Conservation (phyloP, 129 eudicot species). For the Rutidosis leptorrhynchoides region DNA sequence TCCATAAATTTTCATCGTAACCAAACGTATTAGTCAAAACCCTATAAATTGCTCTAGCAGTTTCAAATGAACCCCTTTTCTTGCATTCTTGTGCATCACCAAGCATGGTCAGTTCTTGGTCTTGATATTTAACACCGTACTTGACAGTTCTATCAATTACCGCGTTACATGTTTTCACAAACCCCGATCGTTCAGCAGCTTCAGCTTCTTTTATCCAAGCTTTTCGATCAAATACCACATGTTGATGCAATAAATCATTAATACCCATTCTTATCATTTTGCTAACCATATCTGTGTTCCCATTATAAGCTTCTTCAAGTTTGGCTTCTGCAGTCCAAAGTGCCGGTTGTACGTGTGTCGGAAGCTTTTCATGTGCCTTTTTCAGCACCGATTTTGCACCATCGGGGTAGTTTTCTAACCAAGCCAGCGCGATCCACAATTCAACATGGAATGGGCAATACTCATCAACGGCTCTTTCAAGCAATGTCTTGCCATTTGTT, state of each 20-base stretch:
- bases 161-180: conserved; percentile 81
- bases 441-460: conserved; percentile 92
- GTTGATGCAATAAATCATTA: conserved; percentile 72
- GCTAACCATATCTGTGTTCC: conserved; percentile 73
- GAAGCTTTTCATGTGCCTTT: conserved; percentile 72
- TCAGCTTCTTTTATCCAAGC: conserved; percentile 98
- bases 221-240: conserved; percentile 74
- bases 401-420: conserved; percentile 74
- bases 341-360: conserved; percentile 81
- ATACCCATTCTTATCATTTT: conserved; percentile 90
- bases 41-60: conserved; percentile 80
- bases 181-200: conserved; percentile 88
- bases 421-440: conserved; percentile 87
- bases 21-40: conserved; percentile 73
- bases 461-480: conserved; percentile 85
- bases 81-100: conserved; percentile 96
- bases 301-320: conserved; percentile 83
- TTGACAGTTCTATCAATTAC: conserved; percentile 71
- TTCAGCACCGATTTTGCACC: conserved; percentile 76
- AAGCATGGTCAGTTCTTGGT: conserved; percentile 86
- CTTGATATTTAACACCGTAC: conserved; percentile 90
- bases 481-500: conserved; percentile 73
- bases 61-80: conserved; percentile 89
- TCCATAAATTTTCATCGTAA: conserved; percentile 82
- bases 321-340: conserved; percentile 90